Evolutionary conservation across 192 early-diverging fungal species (phyloP).

Genomic region (Coemansia sp.): DNA sequence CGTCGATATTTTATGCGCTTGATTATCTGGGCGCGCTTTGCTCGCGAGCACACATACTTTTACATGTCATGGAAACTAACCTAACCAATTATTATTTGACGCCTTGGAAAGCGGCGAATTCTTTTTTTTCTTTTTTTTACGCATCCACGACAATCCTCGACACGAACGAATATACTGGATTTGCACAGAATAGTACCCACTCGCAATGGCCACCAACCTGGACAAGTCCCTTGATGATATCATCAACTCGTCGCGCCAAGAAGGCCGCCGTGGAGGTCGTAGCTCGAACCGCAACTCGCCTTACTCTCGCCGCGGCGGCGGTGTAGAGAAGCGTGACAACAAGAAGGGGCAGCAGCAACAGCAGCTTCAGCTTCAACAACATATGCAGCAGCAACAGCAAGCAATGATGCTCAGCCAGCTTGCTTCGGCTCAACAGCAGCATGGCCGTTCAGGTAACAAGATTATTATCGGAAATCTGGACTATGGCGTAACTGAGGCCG

Average conservation of each 20-base stretch:
- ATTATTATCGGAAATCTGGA: conserved; percentile 51
- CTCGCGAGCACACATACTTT: too few relatives aligned
- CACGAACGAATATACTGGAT: background rate
- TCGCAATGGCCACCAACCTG: conserved; percentile 43
- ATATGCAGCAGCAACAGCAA: conserved; percentile 25
- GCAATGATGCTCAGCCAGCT: conserved; percentile 45
- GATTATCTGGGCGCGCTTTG: too few relatives aligned
- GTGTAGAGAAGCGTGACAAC: conserved; percentile 34
- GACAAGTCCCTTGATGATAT: conserved; percentile 55
- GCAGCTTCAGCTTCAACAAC: background rate
- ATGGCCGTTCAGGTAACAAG: conserved; percentile 20
- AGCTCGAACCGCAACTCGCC: conserved; percentile 44
- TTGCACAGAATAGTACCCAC: background rate
- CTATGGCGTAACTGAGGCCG: conserved; percentile 43
- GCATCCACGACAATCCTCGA: background rate
- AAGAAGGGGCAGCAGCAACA: conserved; percentile 18
- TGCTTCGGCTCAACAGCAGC: conserved; percentile 24
- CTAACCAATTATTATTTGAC: too few relatives aligned
- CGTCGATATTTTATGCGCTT: too few relatives aligned
- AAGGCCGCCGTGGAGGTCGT: conserved; percentile 23
- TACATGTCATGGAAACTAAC: too few relatives aligned
- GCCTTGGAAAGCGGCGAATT: background rate
- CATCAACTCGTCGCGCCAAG: conserved; percentile 30
- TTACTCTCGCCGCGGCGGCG: conserved; percentile 37
- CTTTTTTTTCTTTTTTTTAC: conserved; percentile 7